Evolutionary conservation across 371 early-diverging fungal species (phyloP).

Genomic region (Vairimorpha ceranae): DNA sequence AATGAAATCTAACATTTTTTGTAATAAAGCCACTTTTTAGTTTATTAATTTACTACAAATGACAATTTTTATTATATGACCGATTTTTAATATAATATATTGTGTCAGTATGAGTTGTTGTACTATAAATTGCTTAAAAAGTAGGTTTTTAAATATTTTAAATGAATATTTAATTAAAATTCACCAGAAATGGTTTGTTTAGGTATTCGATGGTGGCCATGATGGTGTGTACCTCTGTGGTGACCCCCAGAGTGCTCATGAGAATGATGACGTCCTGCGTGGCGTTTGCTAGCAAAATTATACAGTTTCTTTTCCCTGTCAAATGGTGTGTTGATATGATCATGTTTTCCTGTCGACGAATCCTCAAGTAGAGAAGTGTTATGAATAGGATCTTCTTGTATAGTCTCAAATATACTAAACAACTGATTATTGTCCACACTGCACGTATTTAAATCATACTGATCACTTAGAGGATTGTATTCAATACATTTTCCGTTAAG

Average conservation of each 20-base stretch:
- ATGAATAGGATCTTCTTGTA: neutral
- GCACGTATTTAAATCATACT: neutral
- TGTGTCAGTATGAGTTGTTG: neutral
- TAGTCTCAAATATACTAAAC: neutral
- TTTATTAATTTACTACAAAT: no score
- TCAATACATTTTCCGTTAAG: neutral
- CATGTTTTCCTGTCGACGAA: neutral
- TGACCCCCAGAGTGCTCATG: neutral
- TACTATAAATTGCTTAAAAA: neutral
- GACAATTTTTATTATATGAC: no score
- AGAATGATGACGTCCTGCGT: neutral
- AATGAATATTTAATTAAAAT: neutral
- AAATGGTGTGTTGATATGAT: neutral
- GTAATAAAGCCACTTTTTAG: no score
- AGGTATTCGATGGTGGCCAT: neutral
- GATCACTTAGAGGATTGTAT: neutral
- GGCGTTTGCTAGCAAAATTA: neutral
- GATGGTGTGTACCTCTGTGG: neutral
- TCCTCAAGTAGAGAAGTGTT: neutral
- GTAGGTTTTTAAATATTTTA: neutral
- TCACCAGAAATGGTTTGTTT: neutral
- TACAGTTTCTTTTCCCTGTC: neutral
- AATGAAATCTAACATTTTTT: no score
- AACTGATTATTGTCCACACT: neutral
- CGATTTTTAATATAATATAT: no score